These are phyloP conservation scores for Dryadomyces quercivorus DNA, from an alignment of 2,329 filamentous ascomycete genomes.

Conservation along the genomic window DNA sequence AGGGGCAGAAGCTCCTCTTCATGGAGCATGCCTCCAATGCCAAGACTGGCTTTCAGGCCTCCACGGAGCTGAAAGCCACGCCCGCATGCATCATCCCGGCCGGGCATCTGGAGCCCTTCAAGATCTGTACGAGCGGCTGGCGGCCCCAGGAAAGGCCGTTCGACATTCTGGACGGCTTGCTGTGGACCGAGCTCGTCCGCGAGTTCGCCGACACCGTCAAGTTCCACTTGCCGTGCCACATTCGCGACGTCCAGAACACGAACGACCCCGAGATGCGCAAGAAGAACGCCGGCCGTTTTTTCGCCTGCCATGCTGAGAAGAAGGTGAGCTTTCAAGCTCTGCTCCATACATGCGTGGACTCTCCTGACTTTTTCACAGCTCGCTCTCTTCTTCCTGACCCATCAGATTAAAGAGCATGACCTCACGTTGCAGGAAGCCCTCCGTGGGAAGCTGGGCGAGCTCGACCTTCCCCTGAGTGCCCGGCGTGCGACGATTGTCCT, in stretches of 20 bases:
- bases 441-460: neutral
- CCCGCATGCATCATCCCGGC: constrained; percentile 7
- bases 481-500: constrained; percentile 5
- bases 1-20: neutral
- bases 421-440: constrained; percentile 3
- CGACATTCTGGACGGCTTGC: neutral
- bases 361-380: constrained; percentile 2
- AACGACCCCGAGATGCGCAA: neutral
- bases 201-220: neutral
- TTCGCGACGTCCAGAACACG: constrained; percentile 6
- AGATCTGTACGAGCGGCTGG: constrained; percentile 9
- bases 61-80: neutral
- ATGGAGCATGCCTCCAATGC: neutral
- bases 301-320: constrained; percentile 11
- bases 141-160: neutral
- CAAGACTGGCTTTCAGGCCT: neutral
- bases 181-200: constrained; percentile 7
- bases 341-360: too few relatives aligned
- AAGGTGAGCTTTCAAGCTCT: constrained; percentile 2
- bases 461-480: neutral
- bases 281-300: constrained; percentile 6
- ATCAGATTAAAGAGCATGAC: constrained; percentile 1
- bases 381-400: constrained; percentile 5
- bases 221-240: neutral
- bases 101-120: neutral